Evolutionary conservation across 768 basidiomycete species (phyloP).

Genomic region (Psilocybe subaeruginosa): DNA sequence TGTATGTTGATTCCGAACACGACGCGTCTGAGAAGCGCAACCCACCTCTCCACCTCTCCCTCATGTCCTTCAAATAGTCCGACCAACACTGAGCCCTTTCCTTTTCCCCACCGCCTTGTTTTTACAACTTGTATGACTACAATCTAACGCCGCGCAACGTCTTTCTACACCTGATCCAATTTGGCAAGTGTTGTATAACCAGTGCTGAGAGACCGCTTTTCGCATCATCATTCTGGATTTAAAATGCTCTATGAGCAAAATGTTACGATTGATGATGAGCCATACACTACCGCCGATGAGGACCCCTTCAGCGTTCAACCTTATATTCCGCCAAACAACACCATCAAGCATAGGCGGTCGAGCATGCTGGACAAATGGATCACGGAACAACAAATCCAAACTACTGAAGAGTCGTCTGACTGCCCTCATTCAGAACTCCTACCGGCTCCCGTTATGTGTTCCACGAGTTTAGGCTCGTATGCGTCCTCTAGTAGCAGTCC

Average conservation of each 20-base stretch:
- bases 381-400: conserved; percentile 43
- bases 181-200: neutral
- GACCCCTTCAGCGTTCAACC: conserved; percentile 51
- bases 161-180: conserved; percentile 6
- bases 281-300: conserved; percentile 54
- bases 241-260: conserved; percentile 8
- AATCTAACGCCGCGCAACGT: conserved; percentile 19
- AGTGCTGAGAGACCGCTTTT: neutral
- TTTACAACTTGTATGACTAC: conserved; percentile 11
- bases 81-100: conserved; percentile 11
- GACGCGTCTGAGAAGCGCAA: conserved; percentile 27
- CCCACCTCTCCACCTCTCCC: conserved; percentile 19
- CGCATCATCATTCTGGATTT: neutral
- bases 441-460: conserved; percentile 3
- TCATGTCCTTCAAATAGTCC: conserved; percentile 18
- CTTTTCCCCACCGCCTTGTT: neutral
- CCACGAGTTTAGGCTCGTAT: conserved; percentile 5
- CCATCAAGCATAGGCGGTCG: conserved; percentile 44
- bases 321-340: conserved; percentile 24
- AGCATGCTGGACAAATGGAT: conserved; percentile 60
- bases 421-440: conserved; percentile 1
- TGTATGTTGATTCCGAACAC: conserved; percentile 30
- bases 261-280: conserved; percentile 38
- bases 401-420: conserved; percentile 7
- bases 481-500: conserved; percentile 36